Evolutionary conservation across 208 protist genomes (phyloP).

Genomic region (Acanthamoeba triangularis): DNA sequence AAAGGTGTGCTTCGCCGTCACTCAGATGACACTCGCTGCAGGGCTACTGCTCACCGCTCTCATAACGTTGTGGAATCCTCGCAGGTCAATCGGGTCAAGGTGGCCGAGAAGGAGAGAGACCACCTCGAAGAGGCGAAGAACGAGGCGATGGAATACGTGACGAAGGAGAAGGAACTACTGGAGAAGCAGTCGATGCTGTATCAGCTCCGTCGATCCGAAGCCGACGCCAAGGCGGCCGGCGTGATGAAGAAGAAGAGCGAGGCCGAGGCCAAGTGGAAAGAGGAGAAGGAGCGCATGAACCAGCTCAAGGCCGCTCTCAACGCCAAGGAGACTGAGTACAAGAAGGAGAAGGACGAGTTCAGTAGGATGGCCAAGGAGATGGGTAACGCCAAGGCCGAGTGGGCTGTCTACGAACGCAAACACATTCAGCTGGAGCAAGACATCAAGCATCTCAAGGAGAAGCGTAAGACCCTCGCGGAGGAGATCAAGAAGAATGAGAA

Average conservation of each 20-base stretch:
- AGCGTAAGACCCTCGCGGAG: conserved; percentile 91
- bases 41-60: not conserved
- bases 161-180: conserved; percentile 95
- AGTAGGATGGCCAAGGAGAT: conserved; percentile 75
- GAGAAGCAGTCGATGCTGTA: conserved; percentile 95
- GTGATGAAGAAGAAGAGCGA: conserved; percentile 86
- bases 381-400: conserved; percentile 85
- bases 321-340: conserved; percentile 88
- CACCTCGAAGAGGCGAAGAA: conserved; percentile 93
- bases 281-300: conserved; percentile 88
- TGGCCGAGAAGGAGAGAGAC: conserved; percentile 96
- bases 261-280: conserved; percentile 84
- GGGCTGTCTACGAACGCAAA: conserved; percentile 87
- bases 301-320: conserved; percentile 91
- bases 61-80: not conserved
- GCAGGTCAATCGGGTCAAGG: conserved; percentile 95
- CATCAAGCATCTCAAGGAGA: conserved; percentile 86
- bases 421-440: conserved; percentile 91
- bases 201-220: conserved; percentile 89
- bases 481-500: conserved; percentile 91
- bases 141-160: conserved; percentile 96
- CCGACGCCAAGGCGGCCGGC: conserved; percentile 24
- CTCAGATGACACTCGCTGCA: not conserved
- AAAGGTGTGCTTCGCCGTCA: conserved; percentile 85
- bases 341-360: conserved; percentile 80